Conservation (phyloP, 2,329 filamentous ascomycete genomes). For the Acrodontium crateriforme region DNA sequence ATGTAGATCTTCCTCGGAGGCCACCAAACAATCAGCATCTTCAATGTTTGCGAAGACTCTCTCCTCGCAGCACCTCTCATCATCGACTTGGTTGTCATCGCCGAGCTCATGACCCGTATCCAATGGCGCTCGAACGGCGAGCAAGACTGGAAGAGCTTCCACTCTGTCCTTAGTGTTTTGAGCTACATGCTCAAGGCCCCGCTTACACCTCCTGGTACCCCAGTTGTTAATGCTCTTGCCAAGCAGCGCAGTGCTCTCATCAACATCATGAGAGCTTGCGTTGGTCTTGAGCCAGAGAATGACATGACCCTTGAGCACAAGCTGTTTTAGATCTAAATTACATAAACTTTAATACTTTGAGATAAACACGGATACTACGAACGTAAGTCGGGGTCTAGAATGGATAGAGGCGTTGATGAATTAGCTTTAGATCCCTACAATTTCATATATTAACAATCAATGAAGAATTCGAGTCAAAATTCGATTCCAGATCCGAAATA, state of each 20-base stretch:
- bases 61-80: conserved; percentile 90
- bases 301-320: conserved; percentile 99
- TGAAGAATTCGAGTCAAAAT: too few species aligned
- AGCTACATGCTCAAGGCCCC: conserved; percentile 99
- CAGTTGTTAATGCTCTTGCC: conserved; percentile 85
- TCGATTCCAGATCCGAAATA: too few species aligned
- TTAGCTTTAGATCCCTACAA: too few species aligned
- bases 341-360: conserved; percentile 7
- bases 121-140: conserved; percentile 57
- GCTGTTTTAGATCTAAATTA: conserved; percentile 58
- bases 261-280: conserved; percentile 97
- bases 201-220: conserved; percentile 82
- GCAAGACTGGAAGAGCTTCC: conserved; percentile 80
- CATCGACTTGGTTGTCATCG: conserved; percentile 83
- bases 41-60: conserved; percentile 98
- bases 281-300: conserved; percentile 90
- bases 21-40: conserved; percentile 94
- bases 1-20: conserved; percentile 84
- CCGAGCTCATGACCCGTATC: conserved; percentile 98
- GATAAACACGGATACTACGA: too few species aligned
- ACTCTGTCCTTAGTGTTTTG: conserved; percentile 89
- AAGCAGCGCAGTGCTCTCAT: conserved; percentile 91
- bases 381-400: too few species aligned
- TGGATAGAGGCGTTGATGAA: too few species aligned
- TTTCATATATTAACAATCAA: too few species aligned